These are phyloP conservation scores for Penicillium sp. DNA, from an alignment of 2,329 filamentous ascomycete species.

Conservation along the genomic window DNA sequence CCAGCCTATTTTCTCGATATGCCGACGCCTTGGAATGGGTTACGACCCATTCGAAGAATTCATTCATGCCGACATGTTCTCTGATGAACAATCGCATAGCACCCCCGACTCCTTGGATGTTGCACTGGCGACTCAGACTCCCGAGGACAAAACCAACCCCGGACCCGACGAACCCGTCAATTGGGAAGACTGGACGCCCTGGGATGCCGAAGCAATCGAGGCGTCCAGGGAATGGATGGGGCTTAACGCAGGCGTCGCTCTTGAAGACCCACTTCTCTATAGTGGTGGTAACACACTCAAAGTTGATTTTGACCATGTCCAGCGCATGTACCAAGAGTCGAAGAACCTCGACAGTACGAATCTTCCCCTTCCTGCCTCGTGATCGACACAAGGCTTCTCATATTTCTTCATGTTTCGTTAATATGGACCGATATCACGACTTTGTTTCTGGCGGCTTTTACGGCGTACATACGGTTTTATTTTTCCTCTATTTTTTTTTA, in stretches of 20 bases:
- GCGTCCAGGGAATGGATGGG: conserved; percentile 13
- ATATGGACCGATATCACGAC: conserved; percentile 9
- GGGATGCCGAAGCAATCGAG: conserved; percentile 15
- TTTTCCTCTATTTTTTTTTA: conserved; percentile 1
- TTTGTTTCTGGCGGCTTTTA: conserved; percentile 11
- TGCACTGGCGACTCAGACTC: conserved; percentile 35
- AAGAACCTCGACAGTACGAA: conserved; percentile 22
- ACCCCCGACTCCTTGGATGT: conserved; percentile 39
- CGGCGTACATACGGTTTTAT: conserved; percentile 16
- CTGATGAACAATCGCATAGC: conserved; percentile 29
- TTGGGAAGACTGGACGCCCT: conserved; percentile 12
- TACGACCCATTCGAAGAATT: conserved; percentile 38
- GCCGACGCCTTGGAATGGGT: conserved; percentile 20
- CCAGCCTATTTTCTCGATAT: conserved; percentile 14
- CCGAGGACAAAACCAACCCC: conserved; percentile 26
- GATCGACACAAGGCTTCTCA: conserved; percentile 3
- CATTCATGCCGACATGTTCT: conserved; percentile 36
- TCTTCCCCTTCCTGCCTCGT: conserved; percentile 29
- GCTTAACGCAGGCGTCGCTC: conserved; percentile 12
- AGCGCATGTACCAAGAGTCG: conserved; percentile 28
- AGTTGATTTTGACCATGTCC: conserved; percentile 41
- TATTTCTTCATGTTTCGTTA: not conserved
- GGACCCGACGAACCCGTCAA: conserved; percentile 8
- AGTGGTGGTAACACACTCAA: conserved; percentile 14
- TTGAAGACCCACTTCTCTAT: conserved; percentile 8